Evolutionary conservation across 805 yeast species (phyloP).

Genomic region (Myxozyma neotropica): DNA sequence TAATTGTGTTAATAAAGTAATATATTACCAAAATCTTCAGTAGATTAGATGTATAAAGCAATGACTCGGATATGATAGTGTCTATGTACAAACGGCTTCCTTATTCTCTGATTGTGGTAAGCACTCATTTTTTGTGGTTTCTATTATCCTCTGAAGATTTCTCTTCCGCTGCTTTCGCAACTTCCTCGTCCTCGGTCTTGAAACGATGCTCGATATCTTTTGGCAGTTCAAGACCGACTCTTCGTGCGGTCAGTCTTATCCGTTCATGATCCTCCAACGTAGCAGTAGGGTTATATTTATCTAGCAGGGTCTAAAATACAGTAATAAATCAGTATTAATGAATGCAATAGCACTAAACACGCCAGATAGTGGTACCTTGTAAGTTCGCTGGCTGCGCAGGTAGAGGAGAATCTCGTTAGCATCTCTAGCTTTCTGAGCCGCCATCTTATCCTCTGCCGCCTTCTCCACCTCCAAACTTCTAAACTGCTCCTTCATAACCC

Average conservation of each 20-base stretch:
- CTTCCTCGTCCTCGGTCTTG: conserved; percentile 17
- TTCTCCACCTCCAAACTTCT: not conserved
- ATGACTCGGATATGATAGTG: too few relatives aligned
- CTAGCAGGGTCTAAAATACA: conserved; percentile 52
- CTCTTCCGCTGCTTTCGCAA: conserved; percentile 1
- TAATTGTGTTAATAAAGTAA: too few relatives aligned
- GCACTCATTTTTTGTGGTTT: too few relatives aligned
- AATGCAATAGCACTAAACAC: not conserved
- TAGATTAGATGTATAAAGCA: too few relatives aligned
- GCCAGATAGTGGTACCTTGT: conserved; percentile 52
- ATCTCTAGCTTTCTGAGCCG: conserved; percentile 17
- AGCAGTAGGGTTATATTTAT: conserved; percentile 84
- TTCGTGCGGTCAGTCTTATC: conserved; percentile 75
- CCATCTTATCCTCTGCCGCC: conserved; percentile 5
- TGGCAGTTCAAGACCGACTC: conserved; percentile 83
- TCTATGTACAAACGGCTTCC: too few relatives aligned
- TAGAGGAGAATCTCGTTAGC: conserved; percentile 63
- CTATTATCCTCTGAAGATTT: conserved; percentile 38
- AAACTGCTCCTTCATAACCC: conserved; percentile 14
- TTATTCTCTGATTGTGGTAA: too few relatives aligned
- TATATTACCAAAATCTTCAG: too few relatives aligned
- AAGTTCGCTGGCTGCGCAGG: conserved; percentile 71
- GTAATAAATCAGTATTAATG: not conserved
- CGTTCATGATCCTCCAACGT: conserved; percentile 76
- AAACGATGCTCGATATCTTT: conserved; percentile 32